Conservation (phyloP, 768 basidiomycete genomes). For the Termitomyces sp. region DNA sequence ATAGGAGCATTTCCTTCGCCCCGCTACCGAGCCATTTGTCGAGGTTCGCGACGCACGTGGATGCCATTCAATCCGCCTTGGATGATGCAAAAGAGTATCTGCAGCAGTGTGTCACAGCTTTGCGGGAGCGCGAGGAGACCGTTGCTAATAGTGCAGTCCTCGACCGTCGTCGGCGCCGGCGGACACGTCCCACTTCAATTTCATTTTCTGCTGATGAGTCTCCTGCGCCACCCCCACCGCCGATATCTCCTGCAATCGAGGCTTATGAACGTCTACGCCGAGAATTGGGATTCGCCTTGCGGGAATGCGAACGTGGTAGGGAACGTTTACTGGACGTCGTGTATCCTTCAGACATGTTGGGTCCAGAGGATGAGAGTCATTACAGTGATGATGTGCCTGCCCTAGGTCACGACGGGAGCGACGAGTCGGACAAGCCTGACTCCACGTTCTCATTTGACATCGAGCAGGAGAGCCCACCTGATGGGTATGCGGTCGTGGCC, state of each 20-base stretch:
- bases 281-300: conserved; percentile 70
- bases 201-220: conserved; percentile 16
- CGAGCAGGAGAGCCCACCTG: conserved; percentile 10
- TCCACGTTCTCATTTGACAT: conserved; percentile 31
- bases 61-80: conserved; percentile 61
- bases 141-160: conserved; percentile 8
- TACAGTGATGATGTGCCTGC: conserved; percentile 45
- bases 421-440: conserved; percentile 48
- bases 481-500: conserved; percentile 17
- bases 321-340: conserved; percentile 56
- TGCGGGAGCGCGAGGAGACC: conserved; percentile 45
- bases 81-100: conserved; percentile 68
- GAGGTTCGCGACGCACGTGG: conserved; percentile 69
- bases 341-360: conserved; percentile 33
- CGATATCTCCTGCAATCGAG: conserved; percentile 45
- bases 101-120: conserved; percentile 51
- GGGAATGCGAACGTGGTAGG: conserved; percentile 79
- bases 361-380: conserved; percentile 30
- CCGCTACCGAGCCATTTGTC: conserved; percentile 66
- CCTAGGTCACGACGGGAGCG: conserved; percentile 47
- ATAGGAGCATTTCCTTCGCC: conserved; percentile 47
- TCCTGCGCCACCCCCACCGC: conserved; percentile 25
- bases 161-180: conserved; percentile 8
- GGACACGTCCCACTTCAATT: conserved; percentile 11
- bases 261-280: conserved; percentile 73